Evolutionary conservation across 352 stramenopile genomes (phyloP).

Genomic region (Plasmopara muralis): DNA sequence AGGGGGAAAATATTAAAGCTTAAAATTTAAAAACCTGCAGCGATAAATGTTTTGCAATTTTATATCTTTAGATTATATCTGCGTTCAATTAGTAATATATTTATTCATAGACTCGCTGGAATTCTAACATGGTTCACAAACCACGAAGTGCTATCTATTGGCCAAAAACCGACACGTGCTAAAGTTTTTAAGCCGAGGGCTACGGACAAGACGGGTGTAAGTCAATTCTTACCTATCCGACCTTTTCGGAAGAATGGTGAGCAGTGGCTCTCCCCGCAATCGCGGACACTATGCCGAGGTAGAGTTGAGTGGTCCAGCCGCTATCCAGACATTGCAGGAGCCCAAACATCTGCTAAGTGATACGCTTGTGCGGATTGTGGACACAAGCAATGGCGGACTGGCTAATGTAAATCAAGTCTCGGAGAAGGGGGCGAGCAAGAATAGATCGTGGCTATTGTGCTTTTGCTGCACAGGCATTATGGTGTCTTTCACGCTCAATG

Average conservation of each 20-base stretch:
- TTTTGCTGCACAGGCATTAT: slow-evolving; percentile 82
- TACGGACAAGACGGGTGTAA: no score
- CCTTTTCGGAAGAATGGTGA: slow-evolving; percentile 25
- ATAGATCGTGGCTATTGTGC: slow-evolving; percentile 48
- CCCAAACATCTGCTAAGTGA: slow-evolving; percentile 23
- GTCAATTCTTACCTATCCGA: neutral
- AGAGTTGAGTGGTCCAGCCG: slow-evolving; percentile 33
- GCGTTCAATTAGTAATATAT: no score
- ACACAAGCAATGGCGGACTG: slow-evolving; percentile 21
- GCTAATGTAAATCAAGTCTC: slow-evolving; percentile 9
- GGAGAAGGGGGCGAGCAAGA: slow-evolving; percentile 21
- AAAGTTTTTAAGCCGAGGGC: no score
- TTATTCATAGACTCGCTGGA: no score
- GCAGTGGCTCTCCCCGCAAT: slow-evolving; percentile 24
- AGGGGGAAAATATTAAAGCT: no score
- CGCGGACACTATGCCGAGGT: slow-evolving; percentile 56
- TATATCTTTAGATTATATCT: no score
- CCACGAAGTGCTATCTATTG: no score
- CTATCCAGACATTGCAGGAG: slow-evolving; percentile 8
- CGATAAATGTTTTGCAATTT: no score
- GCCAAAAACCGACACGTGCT: no score
- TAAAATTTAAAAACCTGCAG: no score
- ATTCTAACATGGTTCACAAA: no score
- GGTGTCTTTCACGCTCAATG: slow-evolving; percentile 80
- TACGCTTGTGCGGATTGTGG: slow-evolving; percentile 13